A percentile compares a stretch with the other conserved stretches of the same genome.
These are phyloP conservation scores for Sophora flavescens DNA, from an alignment of 306 rosid genomes.

Conservation along the genomic window DNA sequence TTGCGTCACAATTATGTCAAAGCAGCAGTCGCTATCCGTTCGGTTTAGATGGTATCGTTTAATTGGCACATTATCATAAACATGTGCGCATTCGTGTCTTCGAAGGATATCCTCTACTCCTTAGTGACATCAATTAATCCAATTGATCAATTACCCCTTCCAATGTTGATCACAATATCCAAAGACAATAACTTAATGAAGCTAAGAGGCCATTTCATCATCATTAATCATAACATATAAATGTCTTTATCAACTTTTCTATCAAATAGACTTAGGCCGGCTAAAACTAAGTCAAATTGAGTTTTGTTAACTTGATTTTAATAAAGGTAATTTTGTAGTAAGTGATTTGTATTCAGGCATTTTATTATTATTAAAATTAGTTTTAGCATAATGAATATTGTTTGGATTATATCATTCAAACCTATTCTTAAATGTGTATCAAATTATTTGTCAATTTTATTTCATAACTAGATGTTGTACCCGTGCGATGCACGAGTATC, in stretches of 20 bases:
- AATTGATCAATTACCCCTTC: not conserved
- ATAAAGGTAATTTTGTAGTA: too few relatives aligned
- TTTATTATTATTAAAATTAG: too few relatives aligned
- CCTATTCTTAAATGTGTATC: too few relatives aligned
- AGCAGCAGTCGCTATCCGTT: not conserved
- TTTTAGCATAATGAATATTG: too few relatives aligned
- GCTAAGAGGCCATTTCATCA: not conserved
- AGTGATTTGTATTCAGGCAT: too few relatives aligned
- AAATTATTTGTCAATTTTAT: too few relatives aligned
- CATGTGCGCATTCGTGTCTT: not conserved
- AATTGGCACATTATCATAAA: not conserved
- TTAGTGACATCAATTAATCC: not conserved
- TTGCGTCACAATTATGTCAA: not conserved
- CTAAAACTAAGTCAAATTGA: not conserved
- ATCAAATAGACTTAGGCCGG: slow-evolving; percentile 32
- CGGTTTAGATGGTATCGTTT: not conserved
- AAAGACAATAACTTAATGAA: slow-evolving; percentile 14
- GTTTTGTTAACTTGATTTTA: too few relatives aligned
- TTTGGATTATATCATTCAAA: too few relatives aligned
- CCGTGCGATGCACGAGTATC: too few relatives aligned
- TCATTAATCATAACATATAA: slow-evolving; percentile 24
- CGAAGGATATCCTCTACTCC: not conserved
- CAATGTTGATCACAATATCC: slow-evolving; percentile 25
- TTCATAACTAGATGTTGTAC: too few relatives aligned
- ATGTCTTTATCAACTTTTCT: slow-evolving; percentile 24